Evolutionary conservation across 2,329 filamentous ascomycete species (phyloP), one percentile per base, ranked within the genome.

Genomic region (Chrysoporthe austroafricana): DNA sequence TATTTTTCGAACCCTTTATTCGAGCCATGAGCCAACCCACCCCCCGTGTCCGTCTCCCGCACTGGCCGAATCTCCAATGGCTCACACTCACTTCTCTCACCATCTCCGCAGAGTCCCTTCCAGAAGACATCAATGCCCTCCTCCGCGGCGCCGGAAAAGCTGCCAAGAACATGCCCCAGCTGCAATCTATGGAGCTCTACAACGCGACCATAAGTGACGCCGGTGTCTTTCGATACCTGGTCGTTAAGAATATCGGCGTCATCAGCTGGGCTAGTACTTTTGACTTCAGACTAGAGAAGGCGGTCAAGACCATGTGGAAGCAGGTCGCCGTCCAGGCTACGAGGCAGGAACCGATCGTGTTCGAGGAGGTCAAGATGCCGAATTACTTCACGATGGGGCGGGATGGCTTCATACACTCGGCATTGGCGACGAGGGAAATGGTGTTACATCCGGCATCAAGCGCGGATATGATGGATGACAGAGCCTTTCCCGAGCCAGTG

Each of bases 211-310:
- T 64, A 26, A 67, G 65, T 54, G 71, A 71, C 54, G 73, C 70
- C 26, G 74, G 71, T 50, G 70, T 73, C 34, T 76, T 76, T 71
- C 72, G 73, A 54, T 76, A 75, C 66, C 62, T 69, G 42, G 70
- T 70, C 9, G 66, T 57, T 32, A 46, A 61, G 60, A 50, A 62
- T 14, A 62, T 46, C 34, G 67, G 68, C 34, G 21, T 67, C 11
- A 59, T 72, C 16, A 58, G 56, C 36, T 73, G 72, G 72, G 58
- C 66, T 36, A 67, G 70, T 50, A 60, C 64, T 7, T 73, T 71
- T 68, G 69, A 69, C 2, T 70, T 67, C 63, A 54, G 42, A 3
- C 16, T 72, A 13, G 58, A 58, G 3, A 32, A 34, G 3, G 44
- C 34, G 9, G 65, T 70, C 36, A 66, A 32, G 36, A 59, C 66